Percentiles rank a stretch among this genome's conserved stretches.
These are phyloP conservation scores for Candida glaebosa DNA, from an alignment of 805 yeast species.

Conservation along the genomic window DNA sequence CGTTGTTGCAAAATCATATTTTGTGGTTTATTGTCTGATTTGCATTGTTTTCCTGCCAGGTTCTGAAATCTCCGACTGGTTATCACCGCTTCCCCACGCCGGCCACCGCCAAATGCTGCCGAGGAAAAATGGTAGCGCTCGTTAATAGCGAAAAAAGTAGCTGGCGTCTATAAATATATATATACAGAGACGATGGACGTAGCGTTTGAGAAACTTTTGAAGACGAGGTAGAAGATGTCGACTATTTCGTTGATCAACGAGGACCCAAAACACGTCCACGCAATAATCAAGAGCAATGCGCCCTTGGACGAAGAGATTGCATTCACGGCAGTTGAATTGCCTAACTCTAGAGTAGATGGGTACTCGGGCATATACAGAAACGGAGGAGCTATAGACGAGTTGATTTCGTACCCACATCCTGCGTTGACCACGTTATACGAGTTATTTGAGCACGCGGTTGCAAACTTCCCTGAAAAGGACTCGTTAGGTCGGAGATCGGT, in stretches of 20 bases:
- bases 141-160: too few relatives aligned
- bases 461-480: constrained; percentile 30
- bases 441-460: constrained; percentile 41
- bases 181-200: too few relatives aligned
- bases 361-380: constrained; percentile 31
- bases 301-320: constrained; percentile 11
- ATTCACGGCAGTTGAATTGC: constrained; percentile 12
- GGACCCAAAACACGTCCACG: constrained; percentile 10
- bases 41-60: neutral
- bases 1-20: too few relatives aligned
- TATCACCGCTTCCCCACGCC: neutral
- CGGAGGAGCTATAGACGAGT: constrained; percentile 13
- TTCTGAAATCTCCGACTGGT: neutral
- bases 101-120: neutral
- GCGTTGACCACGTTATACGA: constrained; percentile 42
- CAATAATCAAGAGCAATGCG: constrained; percentile 7
- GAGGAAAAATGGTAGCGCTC: neutral
- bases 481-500: constrained; percentile 46
- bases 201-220: too few relatives aligned
- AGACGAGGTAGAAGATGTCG: constrained; percentile 1
- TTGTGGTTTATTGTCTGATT: neutral
- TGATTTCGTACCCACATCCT: constrained; percentile 41
- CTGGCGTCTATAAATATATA: too few relatives aligned
- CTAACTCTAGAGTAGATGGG: constrained; percentile 19
- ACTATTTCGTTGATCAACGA: constrained; percentile 15